These are phyloP conservation scores for Coemansia sp. DNA, from an alignment of 192 early-diverging fungal species.

Conservation along the genomic window DNA sequence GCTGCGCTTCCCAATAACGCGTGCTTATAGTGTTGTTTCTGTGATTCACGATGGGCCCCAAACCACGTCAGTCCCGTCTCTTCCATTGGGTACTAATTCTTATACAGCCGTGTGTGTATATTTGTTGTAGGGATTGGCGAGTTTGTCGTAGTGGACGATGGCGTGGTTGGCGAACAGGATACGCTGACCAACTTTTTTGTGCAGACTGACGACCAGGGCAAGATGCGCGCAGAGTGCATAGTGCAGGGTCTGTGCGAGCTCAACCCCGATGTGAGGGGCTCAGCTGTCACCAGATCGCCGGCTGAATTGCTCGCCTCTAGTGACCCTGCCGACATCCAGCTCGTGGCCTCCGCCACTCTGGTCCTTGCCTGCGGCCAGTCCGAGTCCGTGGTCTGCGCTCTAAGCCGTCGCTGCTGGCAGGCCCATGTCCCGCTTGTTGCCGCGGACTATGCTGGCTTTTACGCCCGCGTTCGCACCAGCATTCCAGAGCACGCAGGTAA, in stretches of 20 bases:
- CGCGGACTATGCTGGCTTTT: constrained; percentile 72
- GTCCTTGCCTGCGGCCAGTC: constrained; percentile 74
- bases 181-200: constrained; percentile 93
- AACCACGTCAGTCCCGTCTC: not conserved
- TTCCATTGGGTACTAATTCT: not conserved
- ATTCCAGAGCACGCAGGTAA: constrained; percentile 80
- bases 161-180: constrained; percentile 66
- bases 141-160: constrained; percentile 83
- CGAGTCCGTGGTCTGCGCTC: constrained; percentile 57
- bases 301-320: constrained; percentile 67
- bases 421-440: constrained; percentile 68
- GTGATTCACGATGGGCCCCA: constrained; percentile 2
- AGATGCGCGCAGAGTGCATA: constrained; percentile 64
- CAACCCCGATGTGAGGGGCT: constrained; percentile 82
- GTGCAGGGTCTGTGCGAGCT: constrained; percentile 75
- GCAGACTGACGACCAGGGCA: constrained; percentile 63
- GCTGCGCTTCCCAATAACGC: constrained; percentile 6
- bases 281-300: constrained; percentile 59
- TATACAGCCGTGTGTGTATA: not conserved
- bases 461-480: constrained; percentile 71
- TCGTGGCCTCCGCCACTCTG: constrained; percentile 63
- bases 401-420: constrained; percentile 68
- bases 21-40: not conserved
- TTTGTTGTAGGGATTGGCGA: constrained; percentile 77
- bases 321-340: constrained; percentile 60